Evolutionary conservation across 176 grass and related monocot genomes (phyloP).

Genomic region (Rhipidocladum racemiflorum): DNA sequence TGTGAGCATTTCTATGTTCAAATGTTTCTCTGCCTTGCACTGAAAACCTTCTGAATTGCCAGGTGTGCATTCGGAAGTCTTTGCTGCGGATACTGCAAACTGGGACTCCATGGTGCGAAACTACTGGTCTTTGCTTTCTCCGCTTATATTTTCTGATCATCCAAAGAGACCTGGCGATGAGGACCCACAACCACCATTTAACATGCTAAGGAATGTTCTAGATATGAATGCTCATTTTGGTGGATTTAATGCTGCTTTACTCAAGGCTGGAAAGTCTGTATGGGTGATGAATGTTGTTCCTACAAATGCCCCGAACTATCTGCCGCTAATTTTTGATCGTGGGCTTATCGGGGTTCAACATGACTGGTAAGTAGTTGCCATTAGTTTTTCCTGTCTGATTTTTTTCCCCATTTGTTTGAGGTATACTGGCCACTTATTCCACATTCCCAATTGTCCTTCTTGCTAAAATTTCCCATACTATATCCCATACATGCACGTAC

Average conservation of each 20-base stretch:
- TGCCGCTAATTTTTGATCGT: slow-evolving; percentile 84
- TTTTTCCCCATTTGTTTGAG: background rate
- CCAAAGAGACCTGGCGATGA: slow-evolving; percentile 98
- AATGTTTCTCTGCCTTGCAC: slow-evolving; percentile 21
- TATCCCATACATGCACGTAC: background rate
- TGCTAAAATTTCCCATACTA: background rate
- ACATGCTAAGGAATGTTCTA: slow-evolving; percentile 98
- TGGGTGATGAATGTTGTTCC: slow-evolving; percentile 99
- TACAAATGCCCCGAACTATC: slow-evolving; percentile 63
- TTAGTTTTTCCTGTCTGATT: background rate
- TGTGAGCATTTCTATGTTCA: slow-evolving; percentile 7
- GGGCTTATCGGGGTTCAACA: slow-evolving; percentile 94
- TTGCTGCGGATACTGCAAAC: slow-evolving; percentile 67
- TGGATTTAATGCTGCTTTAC: slow-evolving; percentile 94
- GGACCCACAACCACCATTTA: slow-evolving; percentile 92
- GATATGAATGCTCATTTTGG: slow-evolving; percentile 97
- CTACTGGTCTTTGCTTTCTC: slow-evolving; percentile 96
- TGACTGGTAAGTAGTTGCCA: slow-evolving; percentile 66
- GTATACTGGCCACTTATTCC: background rate
- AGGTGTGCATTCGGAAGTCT: slow-evolving; percentile 73
- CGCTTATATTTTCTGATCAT: slow-evolving; percentile 99
- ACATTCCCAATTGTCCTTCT: background rate
- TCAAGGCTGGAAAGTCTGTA: slow-evolving; percentile 78
- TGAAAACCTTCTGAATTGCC: slow-evolving; percentile 13
- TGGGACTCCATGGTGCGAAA: slow-evolving; percentile 79